phyloP scores from a whole-genome alignment of 2,329 filamentous ascomycete genomes.

The Colletotrichum theobromicola region DNA sequence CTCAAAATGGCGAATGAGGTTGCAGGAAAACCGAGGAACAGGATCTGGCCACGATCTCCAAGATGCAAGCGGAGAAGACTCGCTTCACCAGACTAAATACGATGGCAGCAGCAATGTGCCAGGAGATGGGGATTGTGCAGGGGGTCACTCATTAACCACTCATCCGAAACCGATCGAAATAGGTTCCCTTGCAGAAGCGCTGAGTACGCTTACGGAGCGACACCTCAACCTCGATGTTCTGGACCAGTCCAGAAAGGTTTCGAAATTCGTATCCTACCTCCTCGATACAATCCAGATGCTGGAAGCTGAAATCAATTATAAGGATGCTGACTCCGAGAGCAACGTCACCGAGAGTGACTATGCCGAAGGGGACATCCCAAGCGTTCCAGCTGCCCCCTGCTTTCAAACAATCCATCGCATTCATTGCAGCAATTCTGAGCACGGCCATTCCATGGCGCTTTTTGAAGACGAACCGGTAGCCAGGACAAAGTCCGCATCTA shows the following conservation, averaged over 20 bases:
- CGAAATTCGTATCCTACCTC: neutral
- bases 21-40: too few relatives aligned
- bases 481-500: too few relatives aligned
- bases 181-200: neutral
- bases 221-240: neutral
- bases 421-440: accelerated
- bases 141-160: accelerated
- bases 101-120: too few relatives aligned
- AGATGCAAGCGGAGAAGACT: accelerated
- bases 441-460: accelerated
- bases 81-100: too few relatives aligned
- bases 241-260: accelerated
- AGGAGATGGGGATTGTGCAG: accelerated
- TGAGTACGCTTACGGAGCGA: accelerated
- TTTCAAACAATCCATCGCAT: accelerated
- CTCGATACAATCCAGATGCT: neutral
- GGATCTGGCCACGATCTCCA: too few relatives aligned
- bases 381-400: accelerated
- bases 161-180: accelerated
- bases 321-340: accelerated
- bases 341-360: accelerated
- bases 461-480: too few relatives aligned
- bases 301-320: neutral
- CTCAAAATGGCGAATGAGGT: too few relatives aligned
- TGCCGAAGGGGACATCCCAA: accelerated